Percentiles rank a stretch among this genome's conserved stretches.
These are phyloP conservation scores for Paramecium biaurelia DNA, from an alignment of 73 alveolate genomes.

Conservation along the genomic window DNA sequence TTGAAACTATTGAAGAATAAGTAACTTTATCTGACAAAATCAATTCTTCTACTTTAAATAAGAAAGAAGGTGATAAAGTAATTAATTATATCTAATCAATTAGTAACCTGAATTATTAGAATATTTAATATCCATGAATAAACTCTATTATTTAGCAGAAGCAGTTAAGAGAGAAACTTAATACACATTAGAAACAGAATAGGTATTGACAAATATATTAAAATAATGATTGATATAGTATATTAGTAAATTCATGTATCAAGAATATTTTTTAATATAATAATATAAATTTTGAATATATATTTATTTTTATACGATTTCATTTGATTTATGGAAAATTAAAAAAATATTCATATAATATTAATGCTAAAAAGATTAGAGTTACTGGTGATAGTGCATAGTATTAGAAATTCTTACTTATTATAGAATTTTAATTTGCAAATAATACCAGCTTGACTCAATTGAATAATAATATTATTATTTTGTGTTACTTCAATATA, in stretches of 20 bases:
- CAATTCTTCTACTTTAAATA: background rate
- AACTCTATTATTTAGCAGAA: background rate
- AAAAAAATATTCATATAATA: no score
- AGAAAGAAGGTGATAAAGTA: conserved; percentile 9
- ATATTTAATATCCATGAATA: conserved; percentile 27
- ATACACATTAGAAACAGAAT: conserved; percentile 30
- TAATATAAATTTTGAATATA: background rate
- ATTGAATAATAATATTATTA: background rate
- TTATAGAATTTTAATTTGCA: background rate
- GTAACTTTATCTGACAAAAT: conserved; percentile 8
- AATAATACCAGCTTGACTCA: background rate
- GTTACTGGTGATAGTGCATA: no score
- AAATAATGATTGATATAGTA: background rate
- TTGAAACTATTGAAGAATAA: conserved; percentile 14
- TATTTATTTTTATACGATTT: background rate
- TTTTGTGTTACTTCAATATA: background rate
- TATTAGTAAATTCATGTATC: background rate
- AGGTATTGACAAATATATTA: background rate
- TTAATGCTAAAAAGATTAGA: no score
- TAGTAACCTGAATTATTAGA: conserved; percentile 33
- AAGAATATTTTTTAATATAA: background rate
- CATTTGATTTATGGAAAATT: background rate
- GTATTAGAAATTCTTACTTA: background rate
- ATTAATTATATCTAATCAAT: background rate
- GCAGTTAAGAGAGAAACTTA: background rate